Evolutionary conservation across 1,284 basidiomycete species (phyloP), one percentile per base, ranked within the genome.

Genomic region (Erythrobasidium hasegawianum): DNA sequence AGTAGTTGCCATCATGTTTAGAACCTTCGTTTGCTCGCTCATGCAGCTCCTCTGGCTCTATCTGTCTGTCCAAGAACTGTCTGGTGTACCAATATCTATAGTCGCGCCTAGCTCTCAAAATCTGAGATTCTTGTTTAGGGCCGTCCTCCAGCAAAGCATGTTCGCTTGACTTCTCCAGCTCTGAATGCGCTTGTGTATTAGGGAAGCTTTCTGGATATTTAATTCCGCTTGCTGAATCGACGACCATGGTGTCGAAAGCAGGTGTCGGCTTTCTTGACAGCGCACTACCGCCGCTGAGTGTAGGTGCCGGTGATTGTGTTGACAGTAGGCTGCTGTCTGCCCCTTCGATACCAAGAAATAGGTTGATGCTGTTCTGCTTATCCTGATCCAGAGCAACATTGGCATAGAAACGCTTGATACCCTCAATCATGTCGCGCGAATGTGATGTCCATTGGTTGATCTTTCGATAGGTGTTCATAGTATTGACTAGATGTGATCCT

Each of bases 371-470:
- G 0, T 89, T 85, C 78, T 99, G 96, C 78, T 98, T 98, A 78
- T 98, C 96, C 1, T 91, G 93, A 75, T 99, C 93, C 88, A 52
- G 29, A 14, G 50, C 16, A 5, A 50, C 26, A 75, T 98, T 99
- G 3, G 94, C 88, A 75, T 97, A 98, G 77, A 96, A 97, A 18
- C 96, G 85, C 59, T 91, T 83, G 62, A 98, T 88, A 71, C 96
- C 97, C 78, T 97, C 94, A 59, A 98, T 90, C 73, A 97, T 90
- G 76, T 98, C 95, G 26, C 96, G 83, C 1, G 94, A 97, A 78
- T 97, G 96, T 72, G 90, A 95, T 73, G 92, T 94, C 94, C 95
- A 98, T 72, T 97, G 93, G 0, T 89, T 89, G 82, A 95, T 93
- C 26, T 93, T 85, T 47, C 94, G 85, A 75, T 98, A 98, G 0